Conservation (phyloP, 345 rosid species). For the Isatis tinctoria region DNA sequence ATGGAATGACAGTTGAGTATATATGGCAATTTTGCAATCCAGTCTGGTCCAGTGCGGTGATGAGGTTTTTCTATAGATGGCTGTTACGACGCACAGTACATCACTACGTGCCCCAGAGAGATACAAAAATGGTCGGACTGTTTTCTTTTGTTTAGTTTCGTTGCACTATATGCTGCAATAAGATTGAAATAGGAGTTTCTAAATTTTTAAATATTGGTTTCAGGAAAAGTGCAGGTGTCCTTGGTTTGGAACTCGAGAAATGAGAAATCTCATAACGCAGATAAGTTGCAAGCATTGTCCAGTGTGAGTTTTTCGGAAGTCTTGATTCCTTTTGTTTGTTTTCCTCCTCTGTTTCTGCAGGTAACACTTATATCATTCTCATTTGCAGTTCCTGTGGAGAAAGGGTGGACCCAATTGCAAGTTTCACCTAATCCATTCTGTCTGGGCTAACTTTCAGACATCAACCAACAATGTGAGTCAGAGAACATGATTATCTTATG, state of each 20-base stretch:
- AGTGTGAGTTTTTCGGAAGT: conserved; percentile 42
- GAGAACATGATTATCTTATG: neutral
- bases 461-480: conserved; percentile 81
- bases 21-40: neutral
- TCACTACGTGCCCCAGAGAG: conserved; percentile 72
- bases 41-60: conserved; percentile 14
- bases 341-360: neutral
- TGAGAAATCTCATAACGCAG: conserved; percentile 62
- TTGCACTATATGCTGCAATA: neutral
- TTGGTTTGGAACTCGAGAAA: conserved; percentile 94
- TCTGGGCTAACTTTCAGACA: conserved; percentile 98
- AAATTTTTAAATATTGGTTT: conserved; percentile 16
- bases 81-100: conserved; percentile 80
- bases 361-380: neutral
- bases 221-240: conserved; percentile 86
- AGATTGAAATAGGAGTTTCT: conserved; percentile 8
- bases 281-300: conserved; percentile 70
- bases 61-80: conserved; percentile 59
- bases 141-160: conserved; percentile 9
- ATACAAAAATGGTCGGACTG: conserved; percentile 63
- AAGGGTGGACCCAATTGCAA: conserved; percentile 69
- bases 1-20: neutral
- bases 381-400: conserved; percentile 79
- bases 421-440: conserved; percentile 63
- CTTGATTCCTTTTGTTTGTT: neutral